Percentiles rank a stretch among this genome's conserved stretches.
phyloP scores from a whole-genome alignment of 495 filamentous ascomycete genomes.

The Penicillium odoratum region DNA sequence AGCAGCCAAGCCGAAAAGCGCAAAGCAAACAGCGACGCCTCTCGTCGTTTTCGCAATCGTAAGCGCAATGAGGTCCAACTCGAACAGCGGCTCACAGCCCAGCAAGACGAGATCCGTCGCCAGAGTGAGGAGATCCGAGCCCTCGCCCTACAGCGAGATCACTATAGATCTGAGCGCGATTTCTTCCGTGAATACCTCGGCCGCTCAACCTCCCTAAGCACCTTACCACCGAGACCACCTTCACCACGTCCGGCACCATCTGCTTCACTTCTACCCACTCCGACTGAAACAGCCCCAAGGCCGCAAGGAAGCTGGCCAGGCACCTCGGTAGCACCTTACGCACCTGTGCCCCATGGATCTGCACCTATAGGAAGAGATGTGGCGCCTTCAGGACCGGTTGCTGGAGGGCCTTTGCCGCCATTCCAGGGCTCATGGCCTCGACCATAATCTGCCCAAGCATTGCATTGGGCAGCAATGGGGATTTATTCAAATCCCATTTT shows the following conservation, averaged over 20 bases:
- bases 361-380: conserved; percentile 10
- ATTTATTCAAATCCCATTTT: conserved; percentile 2
- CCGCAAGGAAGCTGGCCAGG: conserved; percentile 22
- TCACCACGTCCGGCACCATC: conserved; percentile 33
- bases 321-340: conserved; percentile 22
- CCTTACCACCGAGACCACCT: conserved; percentile 41
- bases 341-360: conserved; percentile 18
- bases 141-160: conserved; percentile 52
- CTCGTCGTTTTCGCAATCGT: conserved; percentile 81
- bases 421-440: conserved; percentile 27
- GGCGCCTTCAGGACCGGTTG: conserved; percentile 13
- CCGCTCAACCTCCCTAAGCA: conserved; percentile 48
- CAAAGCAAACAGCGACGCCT: conserved; percentile 91
- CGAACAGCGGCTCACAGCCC: conserved; percentile 55
- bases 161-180: conserved; percentile 60
- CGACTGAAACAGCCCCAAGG: conserved; percentile 9
- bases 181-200: conserved; percentile 64
- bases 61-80: conserved; percentile 87
- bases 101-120: conserved; percentile 57
- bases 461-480: not conserved
- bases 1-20: conserved; percentile 87
- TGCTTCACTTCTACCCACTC: conserved; percentile 7
- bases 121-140: conserved; percentile 61
- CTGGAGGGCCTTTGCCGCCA: conserved; percentile 24
- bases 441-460: conserved; percentile 2